A percentile compares a stretch with the other conserved stretches of the same genome.
Evolutionary conservation across 805 yeast genomes (phyloP).

Genomic region (Phaffomyces thermotolerans): DNA sequence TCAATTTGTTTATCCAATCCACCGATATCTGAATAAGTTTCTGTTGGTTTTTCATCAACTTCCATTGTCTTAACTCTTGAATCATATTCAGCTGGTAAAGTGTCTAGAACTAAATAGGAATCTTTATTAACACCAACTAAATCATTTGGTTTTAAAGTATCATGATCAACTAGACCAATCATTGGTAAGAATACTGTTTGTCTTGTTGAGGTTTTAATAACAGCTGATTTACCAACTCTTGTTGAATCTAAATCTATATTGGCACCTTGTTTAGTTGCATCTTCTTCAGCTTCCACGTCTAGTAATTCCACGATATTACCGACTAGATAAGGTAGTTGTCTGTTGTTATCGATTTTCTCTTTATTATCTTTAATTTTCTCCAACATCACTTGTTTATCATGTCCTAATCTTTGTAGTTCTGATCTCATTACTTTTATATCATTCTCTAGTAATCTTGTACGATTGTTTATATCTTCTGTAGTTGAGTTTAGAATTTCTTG

Average conservation of each 20-base stretch:
- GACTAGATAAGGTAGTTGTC: constrained; percentile 91
- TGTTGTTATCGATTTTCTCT: constrained; percentile 91
- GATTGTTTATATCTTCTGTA: constrained; percentile 74
- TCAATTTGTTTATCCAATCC: constrained; percentile 98
- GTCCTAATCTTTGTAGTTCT: constrained; percentile 82
- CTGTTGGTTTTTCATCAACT: constrained; percentile 97
- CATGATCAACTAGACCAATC: constrained; percentile 91
- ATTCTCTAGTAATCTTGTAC: constrained; percentile 84
- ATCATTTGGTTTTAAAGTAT: constrained; percentile 91
- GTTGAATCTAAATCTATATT: constrained; percentile 89
- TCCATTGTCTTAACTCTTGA: constrained; percentile 98
- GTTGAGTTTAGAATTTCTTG: constrained; percentile 74
- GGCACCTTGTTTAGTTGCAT: constrained; percentile 84
- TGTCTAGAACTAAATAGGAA: constrained; percentile 86
- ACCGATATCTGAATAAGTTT: constrained; percentile 95
- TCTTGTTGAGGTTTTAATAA: constrained; percentile 93
- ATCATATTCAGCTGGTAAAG: constrained; percentile 95
- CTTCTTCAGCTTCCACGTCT: constrained; percentile 79
- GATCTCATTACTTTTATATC: constrained; percentile 93
- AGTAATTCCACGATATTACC: constrained; percentile 94
- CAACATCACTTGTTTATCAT: constrained; percentile 87
- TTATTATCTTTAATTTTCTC: constrained; percentile 93
- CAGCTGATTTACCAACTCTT: constrained; percentile 94
- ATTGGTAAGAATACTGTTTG: constrained; percentile 95
- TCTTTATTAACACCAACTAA: constrained; percentile 97